These are phyloP conservation scores for Trichoderma sp. DNA, from an alignment of 2,329 filamentous ascomycete genomes.

Conservation along the genomic window DNA sequence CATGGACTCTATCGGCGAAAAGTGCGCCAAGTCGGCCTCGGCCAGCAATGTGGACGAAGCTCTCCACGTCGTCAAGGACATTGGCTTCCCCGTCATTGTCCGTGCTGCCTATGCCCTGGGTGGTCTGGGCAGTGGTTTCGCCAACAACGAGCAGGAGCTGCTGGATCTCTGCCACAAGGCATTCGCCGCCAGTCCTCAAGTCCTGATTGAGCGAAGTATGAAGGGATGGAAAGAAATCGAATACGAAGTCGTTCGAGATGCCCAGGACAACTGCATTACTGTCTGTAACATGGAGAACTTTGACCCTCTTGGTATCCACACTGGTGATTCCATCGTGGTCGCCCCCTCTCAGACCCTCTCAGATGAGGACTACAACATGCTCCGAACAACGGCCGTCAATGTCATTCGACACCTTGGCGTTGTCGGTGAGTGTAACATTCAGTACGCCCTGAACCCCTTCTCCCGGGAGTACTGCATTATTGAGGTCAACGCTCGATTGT, in stretches of 20 bases:
- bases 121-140: conserved; percentile 92
- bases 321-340: conserved; percentile 96
- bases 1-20: conserved; percentile 98
- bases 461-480: conserved; percentile 98
- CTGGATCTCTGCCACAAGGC: conserved; percentile 90
- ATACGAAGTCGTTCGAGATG: conserved; percentile 96
- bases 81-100: conserved; percentile 95
- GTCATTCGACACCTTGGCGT: conserved; percentile 96
- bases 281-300: conserved; percentile 99
- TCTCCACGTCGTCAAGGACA: conserved; percentile 79
- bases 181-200: conserved; percentile 90
- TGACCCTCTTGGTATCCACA: conserved; percentile 95
- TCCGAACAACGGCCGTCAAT: conserved; percentile 93
- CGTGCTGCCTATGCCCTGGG: conserved; percentile 94
- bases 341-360: conserved; percentile 95
- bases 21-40: conserved; percentile 95
- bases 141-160: conserved; percentile 79
- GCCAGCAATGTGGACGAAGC: conserved; percentile 87
- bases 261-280: conserved; percentile 96
- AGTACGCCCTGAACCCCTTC: conserved; percentile 94
- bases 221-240: conserved; percentile 99
- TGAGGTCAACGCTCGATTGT: conserved; percentile 95
- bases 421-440: conserved; percentile 98
- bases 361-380: conserved; percentile 99
- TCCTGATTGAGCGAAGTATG: conserved; percentile 97